phyloP scores from a whole-genome alignment of 1,284 basidiomycete genomes.

The Puccinia novopanici region DNA sequence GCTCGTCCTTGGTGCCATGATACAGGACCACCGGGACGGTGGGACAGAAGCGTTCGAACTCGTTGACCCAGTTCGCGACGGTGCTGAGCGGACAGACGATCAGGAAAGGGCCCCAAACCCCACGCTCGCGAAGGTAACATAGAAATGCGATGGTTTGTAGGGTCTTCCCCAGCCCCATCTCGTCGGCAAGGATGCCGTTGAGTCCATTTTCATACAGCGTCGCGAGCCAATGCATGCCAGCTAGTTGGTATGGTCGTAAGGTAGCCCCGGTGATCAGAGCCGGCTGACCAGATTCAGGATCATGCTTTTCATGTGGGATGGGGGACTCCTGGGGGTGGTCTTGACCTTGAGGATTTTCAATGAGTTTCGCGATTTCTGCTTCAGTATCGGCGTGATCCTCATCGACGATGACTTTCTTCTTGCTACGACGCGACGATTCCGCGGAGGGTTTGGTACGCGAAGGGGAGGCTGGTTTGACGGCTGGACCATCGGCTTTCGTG shows the following conservation, averaged over 20 bases:
- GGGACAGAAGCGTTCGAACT: conserved; percentile 80
- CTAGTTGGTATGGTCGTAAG: conserved; percentile 86
- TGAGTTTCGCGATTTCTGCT: conserved; percentile 14
- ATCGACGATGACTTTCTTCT: background rate
- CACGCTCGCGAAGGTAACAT: conserved; percentile 78
- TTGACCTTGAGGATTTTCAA: conserved; percentile 26
- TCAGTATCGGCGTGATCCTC: conserved; percentile 10
- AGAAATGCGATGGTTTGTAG: conserved; percentile 90
- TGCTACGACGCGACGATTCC: background rate
- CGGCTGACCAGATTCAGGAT: conserved; percentile 66
- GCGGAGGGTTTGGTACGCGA: background rate
- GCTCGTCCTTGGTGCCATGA: conserved; percentile 77
- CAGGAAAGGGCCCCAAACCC: conserved; percentile 76
- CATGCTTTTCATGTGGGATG: conserved; percentile 6
- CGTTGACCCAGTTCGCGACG: conserved; percentile 84
- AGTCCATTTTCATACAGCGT: conserved; percentile 89
- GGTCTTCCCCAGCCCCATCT: conserved; percentile 94
- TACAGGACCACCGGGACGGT: conserved; percentile 81
- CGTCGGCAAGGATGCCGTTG: conserved; percentile 84
- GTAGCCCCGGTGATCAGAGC: conserved; percentile 77
- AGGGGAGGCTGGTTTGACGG: background rate
- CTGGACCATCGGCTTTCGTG: conserved; percentile 15
- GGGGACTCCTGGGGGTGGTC: background rate
- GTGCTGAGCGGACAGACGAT: conserved; percentile 90
- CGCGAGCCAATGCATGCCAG: conserved; percentile 95